Evolutionary conservation across 139 green algal genomes (phyloP), one percentile per base, ranked within the genome.

Genomic region (Pleodorina starrii): DNA sequence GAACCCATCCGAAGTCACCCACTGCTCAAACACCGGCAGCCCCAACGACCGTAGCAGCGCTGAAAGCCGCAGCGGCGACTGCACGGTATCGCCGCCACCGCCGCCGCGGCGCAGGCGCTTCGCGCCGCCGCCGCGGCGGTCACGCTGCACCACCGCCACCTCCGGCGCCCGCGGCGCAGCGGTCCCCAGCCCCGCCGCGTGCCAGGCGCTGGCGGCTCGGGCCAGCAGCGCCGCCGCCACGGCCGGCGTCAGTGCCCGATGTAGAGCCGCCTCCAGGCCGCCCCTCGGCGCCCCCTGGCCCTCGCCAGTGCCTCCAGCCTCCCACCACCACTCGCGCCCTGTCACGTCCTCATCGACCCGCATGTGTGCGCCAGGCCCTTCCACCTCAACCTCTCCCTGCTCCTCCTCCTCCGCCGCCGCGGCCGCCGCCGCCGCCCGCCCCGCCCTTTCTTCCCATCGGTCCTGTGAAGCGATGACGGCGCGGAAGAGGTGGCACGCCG

Each of bases 401-500:
- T 73, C 63, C 2, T 73, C 54, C 5, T 27, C 54, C 5, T 71
- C 16, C 59, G 23, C 23, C 59, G 35, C 2, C 11, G 16, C 16
- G 27, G 16, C 21, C 63, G 63, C 21, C 63, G 6, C 50, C 50
- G 50, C 54, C 54, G n/a, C 63, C 32, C 16, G 21, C 63, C 21
- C 63, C 2, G 6, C 5, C 1, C 63, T 11, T 23, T 3, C 5
- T 19, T 36, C 19, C 6, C 27, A 6, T 7, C n/a, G 32, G 32
- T 73, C 32, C 27, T 73, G 29, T 21, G 63, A 73, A 1, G 63
- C 59, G 16, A 86, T 42, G 80, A 74, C 23, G 40, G 59, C 57
- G 3, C 80, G 80, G 80, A 86, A 86, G 38, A 86, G 29, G 27
- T 68, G 36, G 36, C 78, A 73, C 3, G 78, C 78, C 4, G 36